A percentile compares a stretch with the other conserved stretches of the same genome.
Conservation (phyloP, 306 rosid species). For the Dalbergia cultrata region DNA sequence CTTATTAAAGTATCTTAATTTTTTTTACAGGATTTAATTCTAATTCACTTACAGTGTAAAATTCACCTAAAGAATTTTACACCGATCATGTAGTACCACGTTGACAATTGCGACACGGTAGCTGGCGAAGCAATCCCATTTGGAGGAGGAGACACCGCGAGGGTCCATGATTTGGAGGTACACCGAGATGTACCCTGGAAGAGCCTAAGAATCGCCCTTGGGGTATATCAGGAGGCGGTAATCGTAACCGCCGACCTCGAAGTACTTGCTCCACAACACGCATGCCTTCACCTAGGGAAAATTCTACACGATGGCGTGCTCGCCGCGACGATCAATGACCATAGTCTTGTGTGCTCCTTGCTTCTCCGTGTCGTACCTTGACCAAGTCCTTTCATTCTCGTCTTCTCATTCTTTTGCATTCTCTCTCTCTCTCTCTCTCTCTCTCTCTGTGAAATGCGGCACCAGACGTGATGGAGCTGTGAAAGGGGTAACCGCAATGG, state of each 20-base stretch:
- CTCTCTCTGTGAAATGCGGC: too few relatives aligned
- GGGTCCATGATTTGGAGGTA: constrained; percentile 99
- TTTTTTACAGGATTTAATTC: too few relatives aligned
- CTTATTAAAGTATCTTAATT: too few relatives aligned
- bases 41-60: too few relatives aligned
- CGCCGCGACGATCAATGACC: constrained; percentile 80
- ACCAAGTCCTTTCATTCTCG: too few relatives aligned
- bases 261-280: constrained; percentile 98
- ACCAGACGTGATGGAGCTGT: too few relatives aligned
- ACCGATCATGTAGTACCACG: too few relatives aligned
- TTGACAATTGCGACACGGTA: constrained; percentile 90
- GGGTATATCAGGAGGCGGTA: constrained; percentile 93
- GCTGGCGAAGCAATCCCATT: constrained; percentile 99
- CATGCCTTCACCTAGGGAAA: constrained; percentile 91
- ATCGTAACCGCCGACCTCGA: constrained; percentile 99
- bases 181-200: constrained; percentile 91
- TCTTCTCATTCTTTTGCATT: too few relatives aligned
- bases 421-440: too few relatives aligned
- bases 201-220: constrained; percentile 93
- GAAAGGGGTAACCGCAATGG: too few relatives aligned
- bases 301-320: constrained; percentile 85
- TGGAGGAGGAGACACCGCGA: constrained; percentile 86
- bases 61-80: too few relatives aligned
- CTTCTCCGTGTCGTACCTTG: too few relatives aligned
- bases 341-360: constrained; percentile 72